Percentiles rank a stretch among this genome's conserved stretches.
These are phyloP conservation scores for Cyclaneusma minus DNA, from an alignment of 2,329 filamentous ascomycete species.

Conservation along the genomic window DNA sequence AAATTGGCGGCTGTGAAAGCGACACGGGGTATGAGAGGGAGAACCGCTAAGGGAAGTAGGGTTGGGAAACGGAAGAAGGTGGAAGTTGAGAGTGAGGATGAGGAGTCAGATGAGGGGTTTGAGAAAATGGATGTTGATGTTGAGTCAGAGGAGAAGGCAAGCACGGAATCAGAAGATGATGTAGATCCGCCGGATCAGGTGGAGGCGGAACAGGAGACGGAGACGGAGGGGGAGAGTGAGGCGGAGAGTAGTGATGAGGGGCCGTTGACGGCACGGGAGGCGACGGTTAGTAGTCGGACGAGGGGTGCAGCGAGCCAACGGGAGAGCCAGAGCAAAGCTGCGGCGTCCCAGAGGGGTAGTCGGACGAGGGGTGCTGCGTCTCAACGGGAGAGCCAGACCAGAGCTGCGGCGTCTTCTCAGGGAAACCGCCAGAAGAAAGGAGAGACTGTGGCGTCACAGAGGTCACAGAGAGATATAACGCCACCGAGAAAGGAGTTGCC, in stretches of 20 bases:
- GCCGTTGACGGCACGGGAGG: background rate
- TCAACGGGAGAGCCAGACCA: background rate
- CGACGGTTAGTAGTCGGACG: conserved; percentile 1
- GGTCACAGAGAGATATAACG: conserved; percentile 13
- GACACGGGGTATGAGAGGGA: background rate
- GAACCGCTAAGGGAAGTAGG: background rate
- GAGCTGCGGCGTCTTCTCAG: background rate
- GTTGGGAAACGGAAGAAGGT: background rate
- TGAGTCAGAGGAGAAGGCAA: background rate
- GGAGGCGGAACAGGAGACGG: conserved; percentile 3
- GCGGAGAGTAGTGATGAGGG: background rate
- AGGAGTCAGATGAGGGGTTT: conserved; percentile 27
- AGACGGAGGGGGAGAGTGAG: conserved; percentile 2
- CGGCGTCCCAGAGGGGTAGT: background rate
- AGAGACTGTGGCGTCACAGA: no score
- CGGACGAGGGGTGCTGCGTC: no score
- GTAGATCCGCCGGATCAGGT: conserved; percentile 7
- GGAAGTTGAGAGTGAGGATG: background rate
- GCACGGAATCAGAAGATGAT: background rate
- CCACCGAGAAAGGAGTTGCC: conserved; percentile 28
- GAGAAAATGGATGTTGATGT: conserved; percentile 35
- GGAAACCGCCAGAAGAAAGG: no score
- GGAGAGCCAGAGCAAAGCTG: background rate
- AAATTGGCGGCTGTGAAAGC: background rate
- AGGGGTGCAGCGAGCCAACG: background rate